These are phyloP conservation scores for Penicillium sp. DNA, from an alignment of 2,329 filamentous ascomycete genomes.

Conservation along the genomic window DNA sequence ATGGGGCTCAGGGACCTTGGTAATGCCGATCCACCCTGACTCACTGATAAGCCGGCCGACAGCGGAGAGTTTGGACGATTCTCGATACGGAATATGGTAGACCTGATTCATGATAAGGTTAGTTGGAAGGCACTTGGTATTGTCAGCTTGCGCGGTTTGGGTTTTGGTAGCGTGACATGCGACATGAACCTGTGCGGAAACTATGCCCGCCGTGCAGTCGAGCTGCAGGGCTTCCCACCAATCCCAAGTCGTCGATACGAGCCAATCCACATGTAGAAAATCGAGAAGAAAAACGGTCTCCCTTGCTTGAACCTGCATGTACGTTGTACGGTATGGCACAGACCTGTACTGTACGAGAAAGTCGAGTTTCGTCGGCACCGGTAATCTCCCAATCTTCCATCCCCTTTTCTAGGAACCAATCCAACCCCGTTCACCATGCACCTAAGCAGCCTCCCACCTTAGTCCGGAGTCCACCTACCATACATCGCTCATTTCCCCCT, in stretches of 20 bases:
- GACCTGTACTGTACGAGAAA: background rate
- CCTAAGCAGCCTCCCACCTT: background rate
- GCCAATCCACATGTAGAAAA: background rate
- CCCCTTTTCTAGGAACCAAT: background rate
- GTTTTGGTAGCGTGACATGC: background rate
- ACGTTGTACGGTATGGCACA: background rate
- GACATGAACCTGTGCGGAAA: background rate
- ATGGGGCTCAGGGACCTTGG: background rate
- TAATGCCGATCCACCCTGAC: slow-evolving; percentile 1
- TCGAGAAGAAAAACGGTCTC: background rate
- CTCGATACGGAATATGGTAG: no score
- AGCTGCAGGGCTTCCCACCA: background rate
- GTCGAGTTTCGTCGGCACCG: background rate
- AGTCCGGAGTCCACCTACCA: slow-evolving; percentile 1
- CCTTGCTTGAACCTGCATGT: background rate
- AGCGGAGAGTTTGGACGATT: background rate
- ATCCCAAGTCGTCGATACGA: background rate
- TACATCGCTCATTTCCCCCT: background rate
- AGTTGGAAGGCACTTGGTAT: no score
- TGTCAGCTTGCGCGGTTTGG: background rate
- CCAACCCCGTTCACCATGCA: slow-evolving; percentile 1
- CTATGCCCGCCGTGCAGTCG: background rate
- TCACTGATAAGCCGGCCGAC: background rate
- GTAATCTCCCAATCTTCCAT: background rate
- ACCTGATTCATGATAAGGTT: background rate